Conservation (phyloP, 345 rosid genomes). For the Eucalyptus cladocalyx region DNA sequence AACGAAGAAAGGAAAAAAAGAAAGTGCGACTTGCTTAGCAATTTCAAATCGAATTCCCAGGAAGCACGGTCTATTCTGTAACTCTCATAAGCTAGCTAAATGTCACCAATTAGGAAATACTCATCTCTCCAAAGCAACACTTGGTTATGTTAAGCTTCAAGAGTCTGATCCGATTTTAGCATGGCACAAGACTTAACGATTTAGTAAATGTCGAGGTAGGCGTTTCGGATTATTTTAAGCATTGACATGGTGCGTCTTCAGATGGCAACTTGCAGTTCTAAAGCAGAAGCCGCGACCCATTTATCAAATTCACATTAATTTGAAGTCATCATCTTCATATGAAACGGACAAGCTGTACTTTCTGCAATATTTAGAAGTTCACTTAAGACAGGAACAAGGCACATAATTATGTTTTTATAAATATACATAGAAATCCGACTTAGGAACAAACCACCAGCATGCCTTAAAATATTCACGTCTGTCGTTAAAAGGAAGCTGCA, state of each 20-base stretch:
- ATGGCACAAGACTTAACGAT: not conserved
- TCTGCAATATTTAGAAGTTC: not conserved
- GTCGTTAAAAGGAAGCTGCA: not conserved
- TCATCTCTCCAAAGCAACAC: not conserved
- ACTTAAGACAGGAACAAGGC: not conserved
- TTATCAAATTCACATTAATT: not conserved
- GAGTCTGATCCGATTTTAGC: not conserved
- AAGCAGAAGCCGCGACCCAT: not conserved
- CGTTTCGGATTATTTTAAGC: not conserved
- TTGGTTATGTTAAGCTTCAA: not conserved
- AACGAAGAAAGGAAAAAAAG: not conserved
- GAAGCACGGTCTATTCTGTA: not conserved
- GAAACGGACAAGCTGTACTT: not conserved
- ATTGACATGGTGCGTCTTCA: not conserved
- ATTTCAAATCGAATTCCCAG: not conserved
- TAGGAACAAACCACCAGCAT: not conserved
- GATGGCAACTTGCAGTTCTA: not conserved
- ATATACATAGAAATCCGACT: not conserved
- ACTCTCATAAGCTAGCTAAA: not conserved
- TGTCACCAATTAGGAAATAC: not conserved
- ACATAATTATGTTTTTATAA: not conserved
- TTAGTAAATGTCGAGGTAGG: not conserved
- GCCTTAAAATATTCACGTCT: not conserved
- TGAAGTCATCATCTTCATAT: not conserved
- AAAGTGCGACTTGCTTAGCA: not conserved